phyloP scores from a whole-genome alignment of 352 stramenopile genomes.

The Globisporangium nunn region DNA sequence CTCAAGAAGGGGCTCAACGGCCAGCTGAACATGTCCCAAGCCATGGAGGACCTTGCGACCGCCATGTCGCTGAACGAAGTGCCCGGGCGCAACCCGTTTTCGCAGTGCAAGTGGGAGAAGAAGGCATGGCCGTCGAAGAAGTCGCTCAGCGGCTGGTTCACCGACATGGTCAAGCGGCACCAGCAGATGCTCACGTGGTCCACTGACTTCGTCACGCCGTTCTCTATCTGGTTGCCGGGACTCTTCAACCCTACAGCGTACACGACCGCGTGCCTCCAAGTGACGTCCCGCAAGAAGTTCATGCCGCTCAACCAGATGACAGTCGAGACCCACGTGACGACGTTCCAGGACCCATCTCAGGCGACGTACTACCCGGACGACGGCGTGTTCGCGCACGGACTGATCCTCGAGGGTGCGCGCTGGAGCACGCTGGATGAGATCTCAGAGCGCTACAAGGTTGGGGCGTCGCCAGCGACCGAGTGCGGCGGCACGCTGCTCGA shows the following conservation, averaged over 20 bases:
- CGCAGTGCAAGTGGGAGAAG: conserved; percentile 94
- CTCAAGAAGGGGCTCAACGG: conserved; percentile 95
- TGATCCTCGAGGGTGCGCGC: conserved; percentile 95
- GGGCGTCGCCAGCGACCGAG: conserved; percentile 70
- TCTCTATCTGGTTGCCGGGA: conserved; percentile 93
- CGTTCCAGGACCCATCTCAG: conserved; percentile 81
- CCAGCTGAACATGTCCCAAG: conserved; percentile 93
- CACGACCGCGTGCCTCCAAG: conserved; percentile 93
- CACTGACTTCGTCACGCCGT: conserved; percentile 88
- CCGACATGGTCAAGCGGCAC: conserved; percentile 91
- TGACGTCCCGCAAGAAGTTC: conserved; percentile 89
- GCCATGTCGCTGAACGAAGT: conserved; percentile 92
- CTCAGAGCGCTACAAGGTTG: conserved; percentile 82
- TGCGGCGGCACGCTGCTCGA: conserved; percentile 89
- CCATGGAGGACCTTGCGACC: conserved; percentile 91
- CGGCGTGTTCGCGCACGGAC: conserved; percentile 92
- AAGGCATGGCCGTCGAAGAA: conserved; percentile 95
- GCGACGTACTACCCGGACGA: conserved; percentile 83
- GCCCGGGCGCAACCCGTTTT: conserved; percentile 93
- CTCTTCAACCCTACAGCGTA: conserved; percentile 96
- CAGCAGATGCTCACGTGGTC: conserved; percentile 86
- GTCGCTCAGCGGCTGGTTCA: conserved; percentile 87
- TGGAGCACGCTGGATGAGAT: conserved; percentile 89
- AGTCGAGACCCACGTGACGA: conserved; percentile 94
- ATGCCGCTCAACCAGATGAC: conserved; percentile 95